Percentiles rank a stretch among this genome's conserved stretches.
Conservation (phyloP, 306 rosid species). For the Cicer cuneatum region DNA sequence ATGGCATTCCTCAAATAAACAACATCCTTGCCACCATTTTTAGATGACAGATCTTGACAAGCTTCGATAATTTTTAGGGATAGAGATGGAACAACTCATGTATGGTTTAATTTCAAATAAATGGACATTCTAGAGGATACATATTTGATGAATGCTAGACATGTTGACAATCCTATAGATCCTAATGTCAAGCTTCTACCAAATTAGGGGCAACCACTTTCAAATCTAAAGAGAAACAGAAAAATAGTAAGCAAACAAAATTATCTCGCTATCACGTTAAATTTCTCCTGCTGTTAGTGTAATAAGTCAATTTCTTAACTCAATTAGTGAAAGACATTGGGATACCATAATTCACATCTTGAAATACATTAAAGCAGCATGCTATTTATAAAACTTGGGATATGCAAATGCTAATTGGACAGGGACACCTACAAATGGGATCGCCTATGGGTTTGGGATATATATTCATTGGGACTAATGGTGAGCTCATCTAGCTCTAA, state of each 20-base stretch:
- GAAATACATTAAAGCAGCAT: not conserved
- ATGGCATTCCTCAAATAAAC: not conserved
- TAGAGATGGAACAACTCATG: slow-evolving; percentile 6
- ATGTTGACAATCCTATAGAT: not conserved
- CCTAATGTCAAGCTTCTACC: slow-evolving; percentile 1
- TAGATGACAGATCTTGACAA: not conserved
- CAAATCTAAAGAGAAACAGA: not conserved
- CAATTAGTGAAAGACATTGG: not conserved
- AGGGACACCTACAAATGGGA: not conserved
- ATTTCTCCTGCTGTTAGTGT: not conserved
- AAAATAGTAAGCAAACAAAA: not conserved
- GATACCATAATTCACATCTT: not conserved
- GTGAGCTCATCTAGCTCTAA: not conserved
- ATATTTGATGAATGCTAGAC: not conserved
- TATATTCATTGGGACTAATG: not conserved
- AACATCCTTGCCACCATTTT: not conserved
- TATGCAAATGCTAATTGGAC: not conserved
- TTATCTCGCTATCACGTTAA: not conserved
- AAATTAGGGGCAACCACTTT: not conserved
- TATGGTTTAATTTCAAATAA: not conserved
- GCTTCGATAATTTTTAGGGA: not conserved
- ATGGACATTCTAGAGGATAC: slow-evolving; percentile 5
- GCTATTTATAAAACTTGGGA: not conserved
- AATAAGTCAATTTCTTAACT: not conserved
- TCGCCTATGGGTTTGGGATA: not conserved